Conservation (phyloP, 2,329 filamentous ascomycete genomes). For the Leptoxyphium fumago region DNA sequence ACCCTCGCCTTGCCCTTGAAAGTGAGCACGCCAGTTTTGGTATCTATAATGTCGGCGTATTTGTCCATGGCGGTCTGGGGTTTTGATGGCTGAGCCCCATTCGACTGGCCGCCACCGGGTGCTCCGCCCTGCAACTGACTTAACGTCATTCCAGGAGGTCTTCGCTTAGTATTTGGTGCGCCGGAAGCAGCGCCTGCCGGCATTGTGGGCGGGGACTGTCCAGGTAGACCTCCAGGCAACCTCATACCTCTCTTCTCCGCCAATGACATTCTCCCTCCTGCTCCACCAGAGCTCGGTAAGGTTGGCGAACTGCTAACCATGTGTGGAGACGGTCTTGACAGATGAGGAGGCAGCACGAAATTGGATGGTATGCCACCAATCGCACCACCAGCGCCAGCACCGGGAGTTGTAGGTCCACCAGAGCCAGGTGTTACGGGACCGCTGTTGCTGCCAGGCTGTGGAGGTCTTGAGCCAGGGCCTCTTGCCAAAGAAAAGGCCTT, state of each 20-base stretch:
- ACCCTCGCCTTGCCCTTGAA: slow-evolving; percentile 90
- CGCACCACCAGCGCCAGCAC: slow-evolving; percentile 15
- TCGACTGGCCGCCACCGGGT: slow-evolving; percentile 14
- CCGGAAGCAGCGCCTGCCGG: slow-evolving; percentile 17
- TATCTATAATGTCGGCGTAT: slow-evolving; percentile 73
- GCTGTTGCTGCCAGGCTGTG: slow-evolving; percentile 3
- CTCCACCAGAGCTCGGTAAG: slow-evolving; percentile 30
- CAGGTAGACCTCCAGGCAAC: slow-evolving; percentile 40
- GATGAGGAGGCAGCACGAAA: slow-evolving; percentile 27
- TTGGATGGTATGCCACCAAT: slow-evolving; percentile 25
- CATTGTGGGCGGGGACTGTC: slow-evolving; percentile 27
- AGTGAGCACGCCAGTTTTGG: slow-evolving; percentile 76
- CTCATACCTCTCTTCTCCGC: slow-evolving; percentile 54
- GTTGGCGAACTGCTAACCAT: slow-evolving; percentile 35
- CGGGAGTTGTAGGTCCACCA: slow-evolving; percentile 4
- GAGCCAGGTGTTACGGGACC: slow-evolving; percentile 5
- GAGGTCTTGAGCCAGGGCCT: slow-evolving; percentile 29
- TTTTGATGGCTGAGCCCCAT: slow-evolving; percentile 12
- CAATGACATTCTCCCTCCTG: slow-evolving; percentile 36
- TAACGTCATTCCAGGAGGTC: slow-evolving; percentile 29
- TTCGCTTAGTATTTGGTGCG: slow-evolving; percentile 20
- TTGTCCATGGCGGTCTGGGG: slow-evolving; percentile 38
- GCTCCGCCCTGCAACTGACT: slow-evolving; percentile 27
- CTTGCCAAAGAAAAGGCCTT: slow-evolving; percentile 53
- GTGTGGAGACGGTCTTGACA: slow-evolving; percentile 23